Percentiles rank a stretch among this genome's conserved stretches.
phyloP scores from a whole-genome alignment of 2,329 filamentous ascomycete species.

The Polytolypa hystricis region DNA sequence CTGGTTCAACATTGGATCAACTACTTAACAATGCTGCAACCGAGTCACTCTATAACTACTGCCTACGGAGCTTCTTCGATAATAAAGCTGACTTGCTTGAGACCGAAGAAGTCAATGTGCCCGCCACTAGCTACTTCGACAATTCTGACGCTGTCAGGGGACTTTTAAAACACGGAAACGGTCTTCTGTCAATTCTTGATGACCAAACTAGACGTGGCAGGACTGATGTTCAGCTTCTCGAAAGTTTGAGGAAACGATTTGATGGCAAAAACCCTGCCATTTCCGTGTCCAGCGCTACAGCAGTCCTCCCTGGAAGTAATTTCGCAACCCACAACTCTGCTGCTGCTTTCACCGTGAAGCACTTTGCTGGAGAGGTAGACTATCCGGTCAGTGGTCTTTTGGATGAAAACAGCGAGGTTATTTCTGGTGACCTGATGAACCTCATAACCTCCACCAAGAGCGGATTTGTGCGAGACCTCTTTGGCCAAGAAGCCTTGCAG shows the following conservation, averaged over 20 bases:
- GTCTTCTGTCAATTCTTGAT: conserved; percentile 84
- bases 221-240: conserved; percentile 79
- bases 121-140: conserved; percentile 93
- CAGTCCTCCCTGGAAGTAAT: conserved; percentile 75
- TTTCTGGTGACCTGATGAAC: conserved; percentile 92
- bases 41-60: conserved; percentile 85
- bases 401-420: conserved; percentile 92
- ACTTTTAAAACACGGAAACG: conserved; percentile 83
- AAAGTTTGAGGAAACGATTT: conserved; percentile 84
- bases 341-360: conserved; percentile 78
- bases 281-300: conserved; percentile 60
- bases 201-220: conserved; percentile 87
- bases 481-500: conserved; percentile 90
- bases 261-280: conserved; percentile 91
- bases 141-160: conserved; percentile 91
- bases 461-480: conserved; percentile 77
- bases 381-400: conserved; percentile 79
- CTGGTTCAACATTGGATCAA: conserved; percentile 78
- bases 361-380: conserved; percentile 94
- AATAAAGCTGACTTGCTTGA: conserved; percentile 87
- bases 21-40: conserved; percentile 88
- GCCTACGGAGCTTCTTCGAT: conserved; percentile 91
- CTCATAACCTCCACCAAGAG: conserved; percentile 81
- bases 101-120: conserved; percentile 80
- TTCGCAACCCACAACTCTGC: conserved; percentile 73